Evolutionary conservation across 768 basidiomycete species (phyloP), one percentile per base, ranked within the genome.

Genomic region (Termitomyces titanicus): DNA sequence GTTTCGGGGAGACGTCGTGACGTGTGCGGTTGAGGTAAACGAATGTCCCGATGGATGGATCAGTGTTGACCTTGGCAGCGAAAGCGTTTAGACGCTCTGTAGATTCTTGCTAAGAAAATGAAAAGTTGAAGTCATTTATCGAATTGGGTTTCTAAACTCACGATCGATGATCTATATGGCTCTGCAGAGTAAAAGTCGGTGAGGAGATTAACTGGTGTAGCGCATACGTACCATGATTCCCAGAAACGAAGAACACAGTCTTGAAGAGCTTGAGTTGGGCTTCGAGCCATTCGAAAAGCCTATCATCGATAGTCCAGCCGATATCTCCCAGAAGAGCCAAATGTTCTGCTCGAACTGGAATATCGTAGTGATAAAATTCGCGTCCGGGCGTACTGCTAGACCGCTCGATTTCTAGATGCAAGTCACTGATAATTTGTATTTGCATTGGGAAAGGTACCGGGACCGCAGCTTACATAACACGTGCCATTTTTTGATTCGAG

Each of bases 291-390:
- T 58, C 64, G 42, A 74, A 74, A 2, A 74, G 54, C 5, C 64
- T 55, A 13, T 62, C 64, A 27, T 73, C 64, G 10, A 53, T 29
- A 1, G 70, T 73, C 34, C 57, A 57, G n/a, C 73, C 74, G 3
- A 74, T 70, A 55, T 74, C 73, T 1, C 74, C 74, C 0, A 76
- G 63, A 0, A 76, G 54, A 0, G 72, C 73, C 17, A 74, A 65
- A 48, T 63, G 54, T 1, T 64, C 56, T 4, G 68, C 66, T 13
- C 31, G 22, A 2, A 52, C 65, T 0, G 69, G 68, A 33, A 73
- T 61, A 9, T 65, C 55, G 53, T 59, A 72, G 46, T 61, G 38
- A 51, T 65, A 66, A 24, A 66, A 58, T 15, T 47, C 47, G 24
- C 31, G 7, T 5, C 50, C 27, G 5, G 27, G 18, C 9, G 15